These are phyloP conservation scores for Rhodofomes roseus DNA, from an alignment of 1,284 basidiomycete species.

Conservation along the genomic window DNA sequence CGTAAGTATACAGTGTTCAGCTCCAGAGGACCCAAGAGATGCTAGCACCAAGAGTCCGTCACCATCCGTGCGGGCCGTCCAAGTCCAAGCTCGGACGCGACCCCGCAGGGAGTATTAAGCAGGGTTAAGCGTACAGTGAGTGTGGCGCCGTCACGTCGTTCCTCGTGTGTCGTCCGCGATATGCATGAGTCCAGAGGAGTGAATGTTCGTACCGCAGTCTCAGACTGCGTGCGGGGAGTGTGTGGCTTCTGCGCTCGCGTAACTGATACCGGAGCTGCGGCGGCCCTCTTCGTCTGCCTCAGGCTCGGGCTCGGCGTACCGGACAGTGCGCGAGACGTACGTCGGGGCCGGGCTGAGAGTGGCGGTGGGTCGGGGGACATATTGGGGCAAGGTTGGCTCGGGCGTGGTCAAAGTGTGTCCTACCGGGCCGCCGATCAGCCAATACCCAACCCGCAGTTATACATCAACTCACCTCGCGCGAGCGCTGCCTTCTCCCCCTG, in stretches of 20 bases:
- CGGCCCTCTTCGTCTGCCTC: conserved; percentile 2
- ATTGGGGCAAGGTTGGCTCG: conserved; percentile 55
- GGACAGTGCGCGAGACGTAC: conserved; percentile 13
- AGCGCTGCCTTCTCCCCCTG: conserved; percentile 74
- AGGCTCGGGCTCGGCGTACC: conserved; percentile 58
- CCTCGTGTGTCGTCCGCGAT: background rate
- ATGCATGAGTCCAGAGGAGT: background rate
- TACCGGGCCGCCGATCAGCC: conserved; percentile 12
- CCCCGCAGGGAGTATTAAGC: background rate
- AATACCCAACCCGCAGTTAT: background rate
- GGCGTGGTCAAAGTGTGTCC: conserved; percentile 51
- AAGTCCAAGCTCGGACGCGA: background rate
- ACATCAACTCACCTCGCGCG: conserved; percentile 41
- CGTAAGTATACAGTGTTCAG: background rate
- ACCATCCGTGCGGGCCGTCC: background rate
- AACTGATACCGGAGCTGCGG: background rate
- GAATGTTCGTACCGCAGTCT: background rate
- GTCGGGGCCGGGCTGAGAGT: conserved; percentile 16
- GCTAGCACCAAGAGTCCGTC: background rate
- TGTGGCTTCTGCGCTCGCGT: background rate
- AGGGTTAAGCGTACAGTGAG: background rate
- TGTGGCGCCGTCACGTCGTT: background rate
- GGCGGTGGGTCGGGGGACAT: conserved; percentile 30
- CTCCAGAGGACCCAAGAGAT: background rate
- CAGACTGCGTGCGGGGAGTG: background rate